phyloP scores from a whole-genome alignment of 805 yeast species.

The Candida schatavii region DNA sequence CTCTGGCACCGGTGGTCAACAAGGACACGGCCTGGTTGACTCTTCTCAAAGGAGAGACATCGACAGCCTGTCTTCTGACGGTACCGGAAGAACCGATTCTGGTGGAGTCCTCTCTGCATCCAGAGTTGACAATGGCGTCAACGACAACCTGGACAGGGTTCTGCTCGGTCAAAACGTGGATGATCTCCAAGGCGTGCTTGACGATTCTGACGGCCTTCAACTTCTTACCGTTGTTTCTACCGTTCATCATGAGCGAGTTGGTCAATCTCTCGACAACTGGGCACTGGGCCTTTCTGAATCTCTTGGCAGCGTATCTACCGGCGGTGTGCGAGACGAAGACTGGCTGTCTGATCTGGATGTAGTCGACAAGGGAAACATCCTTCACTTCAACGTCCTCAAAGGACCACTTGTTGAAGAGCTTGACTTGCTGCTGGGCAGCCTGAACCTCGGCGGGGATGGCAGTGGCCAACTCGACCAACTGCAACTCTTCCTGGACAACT shows the following conservation, averaged over 20 bases:
- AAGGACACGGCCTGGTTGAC: constrained; percentile 99
- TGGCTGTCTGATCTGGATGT: constrained; percentile 97
- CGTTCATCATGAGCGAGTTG: constrained; percentile 99
- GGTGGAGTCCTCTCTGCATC: constrained; percentile 99
- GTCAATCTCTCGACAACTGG: constrained; percentile 99
- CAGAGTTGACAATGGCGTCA: constrained; percentile 99
- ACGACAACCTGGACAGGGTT: constrained; percentile 99
- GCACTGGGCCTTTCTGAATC: constrained; percentile 99
- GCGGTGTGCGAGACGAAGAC: constrained; percentile 98
- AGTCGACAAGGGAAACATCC: constrained; percentile 97
- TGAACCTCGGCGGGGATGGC: constrained; percentile 95
- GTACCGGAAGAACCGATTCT: constrained; percentile 99
- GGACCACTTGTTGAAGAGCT: constrained; percentile 99
- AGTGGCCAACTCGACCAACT: constrained; percentile 85
- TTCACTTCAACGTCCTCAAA: constrained; percentile 96
- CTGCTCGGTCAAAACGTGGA: constrained; percentile 94
- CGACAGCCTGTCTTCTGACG: constrained; percentile 99
- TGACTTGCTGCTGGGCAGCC: constrained; percentile 93
- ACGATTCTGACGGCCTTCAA: constrained; percentile 99
- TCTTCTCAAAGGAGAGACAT: constrained; percentile 99
- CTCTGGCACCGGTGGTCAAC: constrained; percentile 99
- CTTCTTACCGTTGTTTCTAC: constrained; percentile 99
- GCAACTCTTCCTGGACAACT: constrained; percentile 82
- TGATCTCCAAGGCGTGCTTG: constrained; percentile 98
- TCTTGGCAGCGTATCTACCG: constrained; percentile 98